These are phyloP conservation scores for Coemansia sp. DNA, from an alignment of 192 early-diverging fungal species.

Conservation along the genomic window DNA sequence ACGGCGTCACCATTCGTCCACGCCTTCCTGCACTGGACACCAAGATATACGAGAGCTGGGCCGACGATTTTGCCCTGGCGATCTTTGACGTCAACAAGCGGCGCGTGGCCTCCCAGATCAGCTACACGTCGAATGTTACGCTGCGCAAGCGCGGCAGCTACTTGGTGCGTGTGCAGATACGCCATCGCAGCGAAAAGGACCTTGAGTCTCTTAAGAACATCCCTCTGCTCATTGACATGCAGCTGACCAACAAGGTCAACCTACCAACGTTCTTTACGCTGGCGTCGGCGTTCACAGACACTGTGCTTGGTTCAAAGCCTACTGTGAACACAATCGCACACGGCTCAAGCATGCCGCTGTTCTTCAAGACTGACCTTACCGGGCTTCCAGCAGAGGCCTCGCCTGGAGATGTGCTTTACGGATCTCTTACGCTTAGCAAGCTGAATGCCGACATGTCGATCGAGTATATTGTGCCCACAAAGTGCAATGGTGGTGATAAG, in stretches of 20 bases:
- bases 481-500: slow-evolving; percentile 7
- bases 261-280: slow-evolving; percentile 17
- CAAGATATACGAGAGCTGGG: slow-evolving; percentile 76
- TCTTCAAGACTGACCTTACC: slow-evolving; percentile 27
- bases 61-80: slow-evolving; percentile 63
- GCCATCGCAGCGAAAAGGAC: slow-evolving; percentile 62
- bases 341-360: slow-evolving; percentile 50
- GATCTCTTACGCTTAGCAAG: slow-evolving; percentile 60
- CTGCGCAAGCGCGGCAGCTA: slow-evolving; percentile 82
- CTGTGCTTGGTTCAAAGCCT: slow-evolving; percentile 56
- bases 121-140: slow-evolving; percentile 69
- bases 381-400: slow-evolving; percentile 65
- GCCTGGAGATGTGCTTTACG: slow-evolving; percentile 78
- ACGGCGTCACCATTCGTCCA: slow-evolving; percentile 44
- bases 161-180: slow-evolving; percentile 75
- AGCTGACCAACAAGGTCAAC: slow-evolving; percentile 57
- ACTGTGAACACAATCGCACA: slow-evolving; percentile 61
- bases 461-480: slow-evolving; percentile 50
- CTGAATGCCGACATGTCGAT: slow-evolving; percentile 38
- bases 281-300: slow-evolving; percentile 57
- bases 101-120: slow-evolving; percentile 65
- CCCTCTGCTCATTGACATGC: slow-evolving; percentile 66
- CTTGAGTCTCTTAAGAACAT: slow-evolving; percentile 75
- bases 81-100: slow-evolving; percentile 84
- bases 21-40: slow-evolving; percentile 56